Evolutionary conservation across 2,329 filamentous ascomycete genomes (phyloP).

Genomic region (Fusarium sp.): DNA sequence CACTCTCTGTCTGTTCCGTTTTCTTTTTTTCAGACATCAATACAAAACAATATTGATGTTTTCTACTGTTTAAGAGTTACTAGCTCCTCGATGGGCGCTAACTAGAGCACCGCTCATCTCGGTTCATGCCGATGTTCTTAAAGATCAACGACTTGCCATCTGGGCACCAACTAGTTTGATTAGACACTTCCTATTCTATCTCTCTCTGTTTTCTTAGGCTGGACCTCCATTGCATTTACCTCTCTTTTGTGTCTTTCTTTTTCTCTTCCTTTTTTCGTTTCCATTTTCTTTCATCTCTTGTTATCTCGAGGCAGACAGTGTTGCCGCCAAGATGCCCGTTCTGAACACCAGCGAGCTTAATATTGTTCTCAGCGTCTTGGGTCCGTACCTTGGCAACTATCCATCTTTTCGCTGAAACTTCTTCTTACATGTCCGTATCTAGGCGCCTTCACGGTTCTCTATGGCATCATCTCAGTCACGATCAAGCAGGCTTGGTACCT

Average conservation of each 20-base stretch:
- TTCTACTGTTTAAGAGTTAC: not conserved
- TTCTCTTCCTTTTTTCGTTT: constrained; percentile 40
- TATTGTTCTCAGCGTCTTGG: constrained; percentile 58
- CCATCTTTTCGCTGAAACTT: constrained; percentile 55
- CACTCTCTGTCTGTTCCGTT: not conserved
- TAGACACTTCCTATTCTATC: not conserved
- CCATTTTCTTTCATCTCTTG: no score
- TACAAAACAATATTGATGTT: not conserved
- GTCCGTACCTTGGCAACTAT: constrained; percentile 61
- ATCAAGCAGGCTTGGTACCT: constrained; percentile 65
- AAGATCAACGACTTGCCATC: not conserved
- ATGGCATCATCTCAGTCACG: constrained; percentile 62
- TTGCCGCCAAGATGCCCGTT: constrained; percentile 20
- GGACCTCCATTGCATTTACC: constrained; percentile 4
- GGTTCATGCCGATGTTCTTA: not conserved
- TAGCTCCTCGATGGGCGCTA: no score
- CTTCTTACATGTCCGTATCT: constrained; percentile 50
- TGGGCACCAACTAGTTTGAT: not conserved
- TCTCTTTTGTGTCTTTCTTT: not conserved
- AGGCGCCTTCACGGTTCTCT: constrained; percentile 61
- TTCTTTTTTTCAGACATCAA: no score
- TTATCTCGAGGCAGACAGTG: not conserved
- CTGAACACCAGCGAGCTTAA: constrained; percentile 64
- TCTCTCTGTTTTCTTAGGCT: constrained; percentile 8
- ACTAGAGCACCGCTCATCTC: no score